Conservation (phyloP, 768 basidiomycete species). For the Tulasnella sp. region DNA sequence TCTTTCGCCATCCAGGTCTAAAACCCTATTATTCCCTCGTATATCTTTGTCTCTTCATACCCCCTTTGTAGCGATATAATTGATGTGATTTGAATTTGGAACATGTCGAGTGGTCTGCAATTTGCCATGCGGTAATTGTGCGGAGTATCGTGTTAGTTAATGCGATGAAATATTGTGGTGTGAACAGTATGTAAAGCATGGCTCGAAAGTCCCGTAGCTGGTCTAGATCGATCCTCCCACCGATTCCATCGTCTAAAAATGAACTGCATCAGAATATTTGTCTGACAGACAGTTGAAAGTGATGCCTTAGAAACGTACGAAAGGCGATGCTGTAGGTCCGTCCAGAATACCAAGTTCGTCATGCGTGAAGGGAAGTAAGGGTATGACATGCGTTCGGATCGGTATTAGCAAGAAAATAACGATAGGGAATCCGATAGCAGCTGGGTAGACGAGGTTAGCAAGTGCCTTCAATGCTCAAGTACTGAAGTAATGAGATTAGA, state of each 20-base stretch:
- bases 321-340: slow-evolving; percentile 78
- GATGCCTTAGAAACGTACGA: slow-evolving; percentile 48
- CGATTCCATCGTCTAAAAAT: slow-evolving; percentile 18
- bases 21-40: neutral
- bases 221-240: slow-evolving; percentile 13
- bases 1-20: neutral
- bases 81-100: neutral
- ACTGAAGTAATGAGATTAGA: too few species aligned
- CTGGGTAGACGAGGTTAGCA: slow-evolving; percentile 26
- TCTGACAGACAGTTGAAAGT: neutral
- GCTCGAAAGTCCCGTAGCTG: too few species aligned
- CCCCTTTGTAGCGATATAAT: neutral
- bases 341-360: slow-evolving; percentile 82
- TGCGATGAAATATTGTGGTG: too few species aligned
- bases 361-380: slow-evolving; percentile 57
- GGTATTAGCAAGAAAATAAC: slow-evolving; percentile 80
- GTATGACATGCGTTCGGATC: slow-evolving; percentile 56
- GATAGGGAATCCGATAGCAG: slow-evolving; percentile 84
- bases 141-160: too few species aligned
- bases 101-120: neutral
- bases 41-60: neutral
- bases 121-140: too few species aligned
- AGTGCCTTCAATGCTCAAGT: neutral
- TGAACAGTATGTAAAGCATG: too few species aligned
- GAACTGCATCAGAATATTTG: neutral